A percentile compares a stretch with the other conserved stretches of the same genome.
These are phyloP conservation scores for Fusarium falciforme DNA, from an alignment of 2,329 filamentous ascomycete genomes.

Conservation along the genomic window DNA sequence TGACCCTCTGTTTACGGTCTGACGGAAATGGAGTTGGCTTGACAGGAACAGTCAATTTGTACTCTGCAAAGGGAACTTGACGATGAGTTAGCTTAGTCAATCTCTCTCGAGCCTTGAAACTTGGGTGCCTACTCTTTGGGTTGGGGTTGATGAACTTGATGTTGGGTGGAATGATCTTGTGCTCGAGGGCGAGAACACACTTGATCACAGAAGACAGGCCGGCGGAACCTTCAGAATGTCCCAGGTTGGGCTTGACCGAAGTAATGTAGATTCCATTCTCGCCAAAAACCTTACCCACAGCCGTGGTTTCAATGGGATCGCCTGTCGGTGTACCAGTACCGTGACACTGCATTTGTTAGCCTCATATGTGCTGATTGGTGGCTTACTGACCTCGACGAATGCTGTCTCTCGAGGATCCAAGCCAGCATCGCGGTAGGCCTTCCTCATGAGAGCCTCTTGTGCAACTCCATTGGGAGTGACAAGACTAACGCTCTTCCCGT, in stretches of 20 bases:
- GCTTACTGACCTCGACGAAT: constrained; percentile 2
- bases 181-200: constrained; percentile 36
- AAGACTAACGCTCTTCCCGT: background rate
- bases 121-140: constrained; percentile 31
- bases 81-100: background rate
- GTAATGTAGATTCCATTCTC: background rate
- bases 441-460: constrained; percentile 48
- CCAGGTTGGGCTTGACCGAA: constrained; percentile 56
- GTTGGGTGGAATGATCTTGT: constrained; percentile 39
- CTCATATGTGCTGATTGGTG: too few relatives aligned
- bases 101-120: background rate
- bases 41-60: constrained; percentile 21
- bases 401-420: constrained; percentile 30
- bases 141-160: constrained; percentile 36
- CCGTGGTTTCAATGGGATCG: constrained; percentile 26
- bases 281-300: constrained; percentile 7
- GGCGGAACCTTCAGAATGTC: constrained; percentile 40
- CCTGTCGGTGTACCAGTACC: constrained; percentile 40
- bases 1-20: constrained; percentile 8
- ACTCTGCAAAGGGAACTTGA: background rate
- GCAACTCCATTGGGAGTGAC: constrained; percentile 14
- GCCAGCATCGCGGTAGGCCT: constrained; percentile 42
- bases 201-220: constrained; percentile 45
- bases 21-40: constrained; percentile 22
- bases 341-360: constrained; percentile 18